phyloP scores from a whole-genome alignment of 768 basidiomycete species.

The Phylloporus sp. region DNA sequence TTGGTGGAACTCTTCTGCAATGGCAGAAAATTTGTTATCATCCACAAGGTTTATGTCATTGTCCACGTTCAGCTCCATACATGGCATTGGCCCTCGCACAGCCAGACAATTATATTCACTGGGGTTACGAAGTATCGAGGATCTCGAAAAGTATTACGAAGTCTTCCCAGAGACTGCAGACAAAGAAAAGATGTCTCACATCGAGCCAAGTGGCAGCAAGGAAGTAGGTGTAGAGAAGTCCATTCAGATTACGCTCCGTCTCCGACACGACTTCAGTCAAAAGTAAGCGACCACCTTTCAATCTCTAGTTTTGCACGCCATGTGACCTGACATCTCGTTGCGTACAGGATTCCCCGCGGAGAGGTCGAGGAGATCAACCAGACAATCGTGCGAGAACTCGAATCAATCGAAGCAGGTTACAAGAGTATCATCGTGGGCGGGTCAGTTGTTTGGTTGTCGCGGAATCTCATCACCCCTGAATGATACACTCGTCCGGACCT shows the following conservation, averaged over 20 bases:
- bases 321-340: not conserved
- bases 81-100: conserved; percentile 70
- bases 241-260: conserved; percentile 54
- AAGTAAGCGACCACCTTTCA: conserved; percentile 31
- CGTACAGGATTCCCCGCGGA: conserved; percentile 57
- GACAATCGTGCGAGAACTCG: conserved; percentile 63
- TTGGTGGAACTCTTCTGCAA: not conserved
- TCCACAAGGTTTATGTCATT: conserved; percentile 55
- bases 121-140: conserved; percentile 61
- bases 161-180: conserved; percentile 34
- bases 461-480: not conserved
- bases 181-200: conserved; percentile 19
- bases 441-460: conserved; percentile 36
- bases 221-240: conserved; percentile 34
- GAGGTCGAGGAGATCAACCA: conserved; percentile 78
- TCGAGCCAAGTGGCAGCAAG: conserved; percentile 13
- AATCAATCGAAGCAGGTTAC: conserved; percentile 59
- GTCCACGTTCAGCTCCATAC: conserved; percentile 54
- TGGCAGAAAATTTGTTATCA: conserved; percentile 42
- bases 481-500: not conserved
- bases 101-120: conserved; percentile 61
- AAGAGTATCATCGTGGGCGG: conserved; percentile 76
- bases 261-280: conserved; percentile 51
- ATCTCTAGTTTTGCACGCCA: not conserved
- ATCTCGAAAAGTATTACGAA: conserved; percentile 62